phyloP scores from a whole-genome alignment of 805 yeast species.

The Deakozyma indianensis region DNA sequence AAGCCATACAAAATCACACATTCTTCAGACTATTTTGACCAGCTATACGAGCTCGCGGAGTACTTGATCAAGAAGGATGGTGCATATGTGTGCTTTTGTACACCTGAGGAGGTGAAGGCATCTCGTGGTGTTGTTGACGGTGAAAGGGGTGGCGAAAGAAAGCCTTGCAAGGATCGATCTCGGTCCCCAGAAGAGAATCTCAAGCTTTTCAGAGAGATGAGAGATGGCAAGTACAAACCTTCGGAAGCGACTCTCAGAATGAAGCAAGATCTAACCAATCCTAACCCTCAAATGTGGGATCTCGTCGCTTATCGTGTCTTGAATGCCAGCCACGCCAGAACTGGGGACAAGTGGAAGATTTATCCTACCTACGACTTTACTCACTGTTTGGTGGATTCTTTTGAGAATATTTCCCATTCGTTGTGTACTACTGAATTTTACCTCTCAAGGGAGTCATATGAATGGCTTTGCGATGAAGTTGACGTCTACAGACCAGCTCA shows the following conservation, averaged over 20 bases:
- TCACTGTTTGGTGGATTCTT: slow-evolving; percentile 95
- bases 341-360: slow-evolving; percentile 94
- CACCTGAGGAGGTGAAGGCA: slow-evolving; percentile 77
- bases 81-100: slow-evolving; percentile 89
- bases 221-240: slow-evolving; percentile 72
- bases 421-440: slow-evolving; percentile 93
- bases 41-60: slow-evolving; percentile 81
- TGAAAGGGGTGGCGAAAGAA: slow-evolving; percentile 84
- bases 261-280: slow-evolving; percentile 84
- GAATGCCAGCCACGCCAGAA: slow-evolving; percentile 86
- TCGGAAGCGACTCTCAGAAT: slow-evolving; percentile 93
- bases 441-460: slow-evolving; percentile 86
- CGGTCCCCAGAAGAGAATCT: slow-evolving; percentile 63
- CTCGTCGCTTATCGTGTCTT: slow-evolving; percentile 91
- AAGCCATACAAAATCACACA: slow-evolving; percentile 89
- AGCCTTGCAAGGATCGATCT: slow-evolving; percentile 63
- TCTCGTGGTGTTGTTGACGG: slow-evolving; percentile 93
- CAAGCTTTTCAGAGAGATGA: slow-evolving; percentile 76
- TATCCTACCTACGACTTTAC: slow-evolving; percentile 98
- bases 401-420: slow-evolving; percentile 92
- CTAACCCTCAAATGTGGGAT: slow-evolving; percentile 99
- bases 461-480: slow-evolving; percentile 93
- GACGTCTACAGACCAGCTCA: slow-evolving; percentile 97
- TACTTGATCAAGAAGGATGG: slow-evolving; percentile 50
- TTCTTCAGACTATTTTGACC: slow-evolving; percentile 89